A percentile compares a stretch with the other conserved stretches of the same genome.
Evolutionary conservation across 306 rosid genomes (phyloP).

Genomic region (Quercus mongolica): DNA sequence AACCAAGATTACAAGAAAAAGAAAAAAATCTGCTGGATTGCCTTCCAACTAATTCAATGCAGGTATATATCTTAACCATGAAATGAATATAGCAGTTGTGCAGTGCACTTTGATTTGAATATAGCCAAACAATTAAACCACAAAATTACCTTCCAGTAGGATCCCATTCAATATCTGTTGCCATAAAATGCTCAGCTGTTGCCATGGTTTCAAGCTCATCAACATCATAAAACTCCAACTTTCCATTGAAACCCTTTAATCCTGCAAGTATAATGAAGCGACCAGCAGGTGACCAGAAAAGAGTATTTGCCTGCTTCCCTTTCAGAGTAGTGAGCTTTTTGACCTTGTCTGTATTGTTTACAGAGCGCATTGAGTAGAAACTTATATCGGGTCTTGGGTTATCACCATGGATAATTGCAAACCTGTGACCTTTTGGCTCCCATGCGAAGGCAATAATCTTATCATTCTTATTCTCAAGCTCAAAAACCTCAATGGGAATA

Average conservation of each 20-base stretch:
- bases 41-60: too few relatives aligned
- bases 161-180: slow-evolving; percentile 80
- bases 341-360: slow-evolving; percentile 48
- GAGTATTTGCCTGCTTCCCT: slow-evolving; percentile 81
- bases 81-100: background rate
- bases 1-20: background rate
- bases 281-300: slow-evolving; percentile 75
- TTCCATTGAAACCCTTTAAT: slow-evolving; percentile 60
- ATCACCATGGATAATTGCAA: slow-evolving; percentile 73
- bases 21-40: too few relatives aligned
- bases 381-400: slow-evolving; percentile 66
- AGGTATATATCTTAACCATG: background rate
- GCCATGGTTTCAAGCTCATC: slow-evolving; percentile 83
- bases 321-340: slow-evolving; percentile 63
- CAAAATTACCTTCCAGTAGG: slow-evolving; percentile 65
- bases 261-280: slow-evolving; percentile 67
- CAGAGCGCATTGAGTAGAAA: slow-evolving; percentile 58
- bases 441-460: slow-evolving; percentile 69
- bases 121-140: background rate
- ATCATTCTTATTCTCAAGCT: slow-evolving; percentile 71
- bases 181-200: slow-evolving; percentile 72
- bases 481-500: slow-evolving; percentile 70
- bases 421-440: slow-evolving; percentile 81
- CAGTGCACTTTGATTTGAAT: background rate
- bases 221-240: slow-evolving; percentile 65